Percentiles rank a stretch among this genome's conserved stretches.
Conservation (phyloP, 2,329 filamentous ascomycete genomes). For the Penicillium sp. region DNA sequence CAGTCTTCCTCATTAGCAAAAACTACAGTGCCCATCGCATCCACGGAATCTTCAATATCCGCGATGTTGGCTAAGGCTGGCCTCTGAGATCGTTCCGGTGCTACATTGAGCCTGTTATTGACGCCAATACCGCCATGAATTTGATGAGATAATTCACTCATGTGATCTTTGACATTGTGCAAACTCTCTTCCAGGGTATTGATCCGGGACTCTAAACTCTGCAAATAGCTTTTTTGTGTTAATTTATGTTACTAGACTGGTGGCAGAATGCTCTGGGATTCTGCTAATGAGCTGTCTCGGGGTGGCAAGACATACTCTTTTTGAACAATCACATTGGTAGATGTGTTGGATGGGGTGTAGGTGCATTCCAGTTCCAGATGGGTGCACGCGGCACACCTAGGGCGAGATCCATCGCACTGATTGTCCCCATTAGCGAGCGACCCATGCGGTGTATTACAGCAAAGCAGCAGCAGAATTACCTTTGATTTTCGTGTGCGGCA, state of each 20-base stretch:
- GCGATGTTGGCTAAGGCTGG: not conserved
- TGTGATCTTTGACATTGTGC: not conserved
- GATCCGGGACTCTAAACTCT: not conserved
- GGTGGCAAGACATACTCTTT: not conserved
- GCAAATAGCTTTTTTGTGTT: not conserved
- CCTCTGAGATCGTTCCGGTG: not conserved
- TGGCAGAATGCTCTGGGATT: not conserved
- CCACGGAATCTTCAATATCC: not conserved
- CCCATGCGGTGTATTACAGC: not conserved
- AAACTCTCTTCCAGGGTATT: not conserved
- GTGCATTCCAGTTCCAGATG: not conserved
- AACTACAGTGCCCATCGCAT: not conserved
- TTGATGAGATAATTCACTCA: not conserved
- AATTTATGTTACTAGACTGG: not conserved
- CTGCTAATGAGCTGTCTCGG: not conserved
- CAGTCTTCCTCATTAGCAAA: not conserved
- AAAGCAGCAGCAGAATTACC: not conserved
- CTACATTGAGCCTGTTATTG: not conserved
- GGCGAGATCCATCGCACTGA: not conserved
- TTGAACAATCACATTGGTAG: not conserved
- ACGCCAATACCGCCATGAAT: not conserved
- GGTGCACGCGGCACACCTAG: not conserved
- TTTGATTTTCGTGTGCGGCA: not conserved
- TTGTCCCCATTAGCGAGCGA: not conserved
- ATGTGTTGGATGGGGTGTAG: not conserved